Evolutionary conservation across 164 flowering plant species (phyloP), one percentile per base, ranked within the genome.

Genomic region (Aristolochia fimbriata): DNA sequence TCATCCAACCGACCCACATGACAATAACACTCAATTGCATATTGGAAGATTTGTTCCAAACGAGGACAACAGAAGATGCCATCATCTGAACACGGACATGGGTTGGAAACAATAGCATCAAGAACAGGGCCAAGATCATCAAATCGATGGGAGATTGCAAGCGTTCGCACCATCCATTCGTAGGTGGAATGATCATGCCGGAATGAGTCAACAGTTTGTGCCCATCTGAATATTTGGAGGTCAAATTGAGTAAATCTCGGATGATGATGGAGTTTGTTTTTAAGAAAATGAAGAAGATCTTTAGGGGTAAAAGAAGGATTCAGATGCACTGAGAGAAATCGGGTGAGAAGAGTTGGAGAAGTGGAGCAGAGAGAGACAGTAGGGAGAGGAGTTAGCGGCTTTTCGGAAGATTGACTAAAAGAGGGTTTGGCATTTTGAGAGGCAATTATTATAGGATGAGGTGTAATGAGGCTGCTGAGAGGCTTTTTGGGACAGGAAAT

Each of bases 11-110:
- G 68, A 55, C 84, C 84, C 22, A 71, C 78, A 59, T 76, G 80
- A 66, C 86, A 79, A 51, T 58, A 81, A 9, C 89, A 73, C 61
- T 71, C 65, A 57, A 92, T 74, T 15, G 77, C 77, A 55, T 83
- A 77, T 25, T 71, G 74, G 62, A 77, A 92, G 5, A 83, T 83
- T 56, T 78, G 68, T 59, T 87, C 95, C 13, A 79, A 72, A 41
- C 67, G 57, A 27, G 89, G 76, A 74, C 96, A 92, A 11, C 83
- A 78, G 65, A 92, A 92, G 56, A 92, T 87, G 49, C 88, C 85
- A 52, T 81, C 86, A 57, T 84, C 87, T 2, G 89, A 73, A 65
- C 96, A 92, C 4, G 98, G 96, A 67, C 96, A 89, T 2, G 94
- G 94, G 33, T 80, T 75, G 21, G 96, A 67, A 62, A 77, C 74